Conservation (phyloP, 352 stramenopile genomes). For the Phytophthora cryptogea region DNA sequence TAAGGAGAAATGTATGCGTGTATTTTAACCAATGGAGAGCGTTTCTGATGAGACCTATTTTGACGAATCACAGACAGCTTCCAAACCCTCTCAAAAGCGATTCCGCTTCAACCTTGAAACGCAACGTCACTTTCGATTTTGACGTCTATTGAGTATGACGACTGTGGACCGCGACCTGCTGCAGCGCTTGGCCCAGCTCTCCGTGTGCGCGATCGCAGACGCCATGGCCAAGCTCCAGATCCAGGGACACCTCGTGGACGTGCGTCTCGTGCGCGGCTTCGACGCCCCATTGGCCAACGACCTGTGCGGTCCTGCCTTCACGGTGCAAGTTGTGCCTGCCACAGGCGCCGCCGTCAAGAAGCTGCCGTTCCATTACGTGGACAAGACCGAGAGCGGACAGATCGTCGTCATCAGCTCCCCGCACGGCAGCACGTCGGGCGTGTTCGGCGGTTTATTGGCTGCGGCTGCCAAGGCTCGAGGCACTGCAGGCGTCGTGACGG, state of each 20-base stretch:
- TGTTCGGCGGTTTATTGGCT: constrained; percentile 75
- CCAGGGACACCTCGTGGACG: constrained; percentile 71
- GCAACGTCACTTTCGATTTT: background rate
- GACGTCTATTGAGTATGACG: background rate
- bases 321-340: constrained; percentile 67
- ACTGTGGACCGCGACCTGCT: constrained; percentile 10
- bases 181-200: constrained; percentile 66
- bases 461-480: constrained; percentile 71
- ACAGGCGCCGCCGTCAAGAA: constrained; percentile 65
- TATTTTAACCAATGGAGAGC: background rate
- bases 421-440: constrained; percentile 52
- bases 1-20: background rate
- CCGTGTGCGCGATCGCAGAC: constrained; percentile 70
- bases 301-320: constrained; percentile 68
- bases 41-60: background rate
- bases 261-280: constrained; percentile 66
- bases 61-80: background rate
- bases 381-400: constrained; percentile 75
- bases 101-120: background rate
- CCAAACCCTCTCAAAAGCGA: background rate
- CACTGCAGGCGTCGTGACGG: constrained; percentile 68
- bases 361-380: constrained; percentile 77
- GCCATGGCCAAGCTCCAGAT: constrained; percentile 70
- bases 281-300: constrained; percentile 60
- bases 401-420: constrained; percentile 82